Base-by-base conservation (phyloP, 352 stramenopile genomes). In the Phytophthora nicotianae region DNA sequence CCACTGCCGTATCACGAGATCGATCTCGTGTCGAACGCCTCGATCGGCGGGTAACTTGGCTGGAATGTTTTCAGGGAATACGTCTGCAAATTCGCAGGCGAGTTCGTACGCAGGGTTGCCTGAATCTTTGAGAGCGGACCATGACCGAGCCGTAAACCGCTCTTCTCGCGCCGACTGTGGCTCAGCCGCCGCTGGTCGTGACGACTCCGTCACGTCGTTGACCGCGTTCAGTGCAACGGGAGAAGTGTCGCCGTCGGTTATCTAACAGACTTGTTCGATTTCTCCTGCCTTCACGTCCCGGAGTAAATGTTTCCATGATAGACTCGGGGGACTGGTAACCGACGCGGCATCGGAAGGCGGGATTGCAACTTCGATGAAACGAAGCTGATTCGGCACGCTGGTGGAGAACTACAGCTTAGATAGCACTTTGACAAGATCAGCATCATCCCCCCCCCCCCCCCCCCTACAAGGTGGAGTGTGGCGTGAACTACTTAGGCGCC, bases 1-100 rank as follows among this genome's bases (percentile, higher is more conserved):
- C 24, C 24, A 51, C 24, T 51, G 45, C 13, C 45, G 20, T 6
- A 33, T 65, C 16, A 65, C 49, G 38, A 56, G 46, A 11, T 58
- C 21, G 11, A 58, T 41, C 37, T 50, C 21, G 23, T 58, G 50
- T 16, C 19, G 21, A 4, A 50, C 38, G 21, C 38, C 50, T 32
- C 50, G 37, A 27, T 48, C 37, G 2, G 50, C 24, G 14, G 50
- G 50, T 5, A 58, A 11, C 26, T 58, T 38, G 8, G 37, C 50
- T 9, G 24, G 38, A 32, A 41, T 50, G 3, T 58, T 47, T 6
- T 58, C 49, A 14, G 23, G 23, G 11, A 48, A 48, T 8, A 48
- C 21, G 11, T 48, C 41, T 4, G n/a, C 41, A 11, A 29, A 55
- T 6, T 45, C 48, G 2, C 50, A 8, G 16, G 24, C 33, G n/a